These are phyloP conservation scores for Solanum hybrid DNA, from an alignment of 305 asterid species.

Conservation along the genomic window DNA sequence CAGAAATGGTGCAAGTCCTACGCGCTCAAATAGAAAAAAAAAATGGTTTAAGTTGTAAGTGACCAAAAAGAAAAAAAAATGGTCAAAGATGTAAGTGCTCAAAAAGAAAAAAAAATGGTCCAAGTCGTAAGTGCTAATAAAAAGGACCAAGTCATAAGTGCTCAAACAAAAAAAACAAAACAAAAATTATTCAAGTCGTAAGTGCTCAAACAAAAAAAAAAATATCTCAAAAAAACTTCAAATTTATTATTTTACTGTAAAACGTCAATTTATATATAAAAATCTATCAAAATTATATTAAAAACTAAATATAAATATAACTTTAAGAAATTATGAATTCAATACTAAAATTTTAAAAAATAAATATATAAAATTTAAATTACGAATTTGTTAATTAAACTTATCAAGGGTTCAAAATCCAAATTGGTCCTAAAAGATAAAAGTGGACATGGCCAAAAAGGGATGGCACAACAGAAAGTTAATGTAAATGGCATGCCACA, in stretches of 20 bases:
- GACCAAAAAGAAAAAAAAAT: too few relatives aligned
- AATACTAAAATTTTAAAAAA: background rate
- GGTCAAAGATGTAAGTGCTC: background rate
- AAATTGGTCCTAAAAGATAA: background rate
- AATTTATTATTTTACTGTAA: background rate
- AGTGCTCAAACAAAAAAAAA: background rate
- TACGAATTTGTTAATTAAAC: too few relatives aligned
- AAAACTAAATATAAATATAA: background rate
- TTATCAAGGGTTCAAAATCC: too few relatives aligned
- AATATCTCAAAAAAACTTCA: background rate
- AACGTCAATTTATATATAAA: background rate
- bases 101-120: too few relatives aligned
- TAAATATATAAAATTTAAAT: background rate
- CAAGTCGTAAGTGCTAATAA: background rate
- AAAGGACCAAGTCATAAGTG: too few relatives aligned
- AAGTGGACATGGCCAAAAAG: background rate
- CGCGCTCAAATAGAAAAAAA: too few relatives aligned
- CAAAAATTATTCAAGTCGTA: background rate
- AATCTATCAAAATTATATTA: background rate
- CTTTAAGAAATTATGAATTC: background rate
- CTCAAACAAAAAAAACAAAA: too few relatives aligned
- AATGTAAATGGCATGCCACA: background rate
- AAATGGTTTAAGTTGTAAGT: background rate
- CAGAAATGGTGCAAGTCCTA: too few relatives aligned
- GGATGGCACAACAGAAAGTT: background rate